Percentiles rank a stretch among this genome's conserved stretches.
These are phyloP conservation scores for Remersonia thermophila DNA, from an alignment of 2,329 filamentous ascomycete genomes.

Conservation along the genomic window DNA sequence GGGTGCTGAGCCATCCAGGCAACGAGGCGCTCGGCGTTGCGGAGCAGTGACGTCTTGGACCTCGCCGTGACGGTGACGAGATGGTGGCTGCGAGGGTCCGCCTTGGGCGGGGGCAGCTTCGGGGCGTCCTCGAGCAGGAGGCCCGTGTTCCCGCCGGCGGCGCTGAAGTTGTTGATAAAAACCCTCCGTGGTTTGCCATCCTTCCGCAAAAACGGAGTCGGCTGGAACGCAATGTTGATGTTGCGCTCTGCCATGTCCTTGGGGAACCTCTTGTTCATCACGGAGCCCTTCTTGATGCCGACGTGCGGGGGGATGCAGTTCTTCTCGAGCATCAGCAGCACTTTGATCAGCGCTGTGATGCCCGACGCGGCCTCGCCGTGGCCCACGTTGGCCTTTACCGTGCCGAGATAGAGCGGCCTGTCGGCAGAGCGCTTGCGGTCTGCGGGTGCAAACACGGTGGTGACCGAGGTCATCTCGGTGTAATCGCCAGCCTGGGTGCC, in stretches of 20 bases:
- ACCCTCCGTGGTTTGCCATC: conserved; percentile 35
- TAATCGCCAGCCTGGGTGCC: conserved; percentile 77
- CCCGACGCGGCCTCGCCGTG: conserved; percentile 52
- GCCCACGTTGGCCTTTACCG: conserved; percentile 52
- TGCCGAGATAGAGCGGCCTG: conserved; percentile 47
- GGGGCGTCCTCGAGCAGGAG: conserved; percentile 53
- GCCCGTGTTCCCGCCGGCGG: conserved; percentile 60
- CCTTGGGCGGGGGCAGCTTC: conserved; percentile 17
- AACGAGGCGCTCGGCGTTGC: conserved; percentile 44
- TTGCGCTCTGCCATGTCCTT: conserved; percentile 44
- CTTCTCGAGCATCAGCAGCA: conserved; percentile 52
- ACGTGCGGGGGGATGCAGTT: conserved; percentile 51
- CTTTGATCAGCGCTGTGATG: conserved; percentile 50
- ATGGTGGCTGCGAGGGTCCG: conserved; percentile 44
- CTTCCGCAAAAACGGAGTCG: conserved; percentile 36
- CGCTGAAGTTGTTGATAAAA: conserved; percentile 58
- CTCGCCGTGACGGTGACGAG: conserved; percentile 48
- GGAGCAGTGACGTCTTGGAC: conserved; percentile 41
- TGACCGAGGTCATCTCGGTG: conserved; percentile 70
- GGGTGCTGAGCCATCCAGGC: conserved; percentile 40
- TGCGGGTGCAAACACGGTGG: conserved; percentile 38
- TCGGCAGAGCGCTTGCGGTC: conserved; percentile 33
- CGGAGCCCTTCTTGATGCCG: conserved; percentile 46
- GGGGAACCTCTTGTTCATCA: conserved; percentile 49
- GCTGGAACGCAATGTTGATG: conserved; percentile 44